phyloP scores from a whole-genome alignment of 31 red algal species.

The Endocladia muricata region DNA sequence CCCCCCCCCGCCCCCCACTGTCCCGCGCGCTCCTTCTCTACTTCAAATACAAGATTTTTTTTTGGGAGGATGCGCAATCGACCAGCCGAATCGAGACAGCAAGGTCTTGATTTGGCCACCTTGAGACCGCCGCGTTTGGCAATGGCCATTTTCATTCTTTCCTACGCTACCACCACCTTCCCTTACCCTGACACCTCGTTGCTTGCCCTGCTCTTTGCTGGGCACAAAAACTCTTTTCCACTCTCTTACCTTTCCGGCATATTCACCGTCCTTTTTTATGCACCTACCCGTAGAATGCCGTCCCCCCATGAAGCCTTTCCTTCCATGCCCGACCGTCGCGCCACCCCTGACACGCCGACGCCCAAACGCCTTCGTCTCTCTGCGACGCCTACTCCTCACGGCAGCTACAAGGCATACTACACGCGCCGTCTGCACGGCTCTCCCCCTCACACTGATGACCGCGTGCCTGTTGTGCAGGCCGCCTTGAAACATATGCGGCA shows the following conservation, averaged over 20 bases:
- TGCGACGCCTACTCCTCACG: constrained; percentile 1
- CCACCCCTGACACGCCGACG: not conserved
- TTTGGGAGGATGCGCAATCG: no score
- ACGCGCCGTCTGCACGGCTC: constrained; percentile 28
- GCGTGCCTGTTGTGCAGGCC: constrained; percentile 2
- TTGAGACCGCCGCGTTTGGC: no score
- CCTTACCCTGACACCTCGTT: no score
- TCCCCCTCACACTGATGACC: constrained; percentile 22
- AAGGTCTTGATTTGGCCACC: no score
- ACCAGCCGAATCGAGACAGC: no score
- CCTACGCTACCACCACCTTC: no score
- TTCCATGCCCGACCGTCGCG: not conserved
- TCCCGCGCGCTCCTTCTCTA: no score
- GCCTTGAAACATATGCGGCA: not conserved
- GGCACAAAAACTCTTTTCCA: not conserved
- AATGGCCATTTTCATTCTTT: no score
- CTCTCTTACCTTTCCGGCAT: not conserved
- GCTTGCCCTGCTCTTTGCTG: no score
- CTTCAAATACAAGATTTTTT: no score
- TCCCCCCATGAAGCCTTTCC: not conserved
- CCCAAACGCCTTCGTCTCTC: not conserved
- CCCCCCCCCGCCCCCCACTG: no score
- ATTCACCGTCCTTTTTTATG: not conserved
- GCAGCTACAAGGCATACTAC: constrained; percentile 57
- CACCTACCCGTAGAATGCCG: not conserved